These are phyloP conservation scores for Irpex sp. DNA, from an alignment of 1,284 basidiomycete species.

Conservation along the genomic window DNA sequence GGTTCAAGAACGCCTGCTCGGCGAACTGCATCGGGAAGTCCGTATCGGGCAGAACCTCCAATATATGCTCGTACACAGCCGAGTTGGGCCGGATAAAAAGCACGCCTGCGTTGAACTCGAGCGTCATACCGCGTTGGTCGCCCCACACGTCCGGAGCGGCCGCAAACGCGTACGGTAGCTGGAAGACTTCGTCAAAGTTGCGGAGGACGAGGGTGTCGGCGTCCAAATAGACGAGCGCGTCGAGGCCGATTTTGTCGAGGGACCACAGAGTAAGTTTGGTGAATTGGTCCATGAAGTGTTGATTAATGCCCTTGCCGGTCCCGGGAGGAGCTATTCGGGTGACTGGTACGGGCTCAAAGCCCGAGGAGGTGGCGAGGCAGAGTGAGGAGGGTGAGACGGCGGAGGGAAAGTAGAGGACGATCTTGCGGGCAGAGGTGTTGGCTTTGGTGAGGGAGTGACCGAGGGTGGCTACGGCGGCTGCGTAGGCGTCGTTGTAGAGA, in stretches of 20 bases:
- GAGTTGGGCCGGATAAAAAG: constrained; percentile 34
- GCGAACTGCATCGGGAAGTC: constrained; percentile 33
- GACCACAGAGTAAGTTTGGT: constrained; percentile 43
- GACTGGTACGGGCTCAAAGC: constrained; percentile 36
- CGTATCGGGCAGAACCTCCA: constrained; percentile 29
- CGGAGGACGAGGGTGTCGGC: constrained; percentile 38
- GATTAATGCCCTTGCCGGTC: constrained; percentile 30
- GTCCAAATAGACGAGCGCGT: constrained; percentile 36
- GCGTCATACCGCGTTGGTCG: constrained; percentile 31
- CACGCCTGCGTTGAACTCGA: constrained; percentile 43
- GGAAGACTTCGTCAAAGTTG: constrained; percentile 45
- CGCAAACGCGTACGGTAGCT: constrained; percentile 38
- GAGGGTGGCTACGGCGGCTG: constrained; percentile 38
- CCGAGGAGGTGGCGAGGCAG: constrained; percentile 35
- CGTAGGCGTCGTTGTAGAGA: constrained; percentile 40
- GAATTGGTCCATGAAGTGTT: constrained; percentile 40
- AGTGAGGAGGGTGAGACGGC: constrained; percentile 35
- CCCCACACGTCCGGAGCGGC: constrained; percentile 40
- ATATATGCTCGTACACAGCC: constrained; percentile 32
- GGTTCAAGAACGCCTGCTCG: constrained; percentile 44
- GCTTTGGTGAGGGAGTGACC: constrained; percentile 36
- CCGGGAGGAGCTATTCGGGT: constrained; percentile 37
- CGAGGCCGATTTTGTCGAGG: constrained; percentile 30
- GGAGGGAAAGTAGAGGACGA: constrained; percentile 38
- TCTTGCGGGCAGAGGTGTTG: constrained; percentile 30